Conservation (phyloP, 305 asterid species). For the Fraxinus dipetala region DNA sequence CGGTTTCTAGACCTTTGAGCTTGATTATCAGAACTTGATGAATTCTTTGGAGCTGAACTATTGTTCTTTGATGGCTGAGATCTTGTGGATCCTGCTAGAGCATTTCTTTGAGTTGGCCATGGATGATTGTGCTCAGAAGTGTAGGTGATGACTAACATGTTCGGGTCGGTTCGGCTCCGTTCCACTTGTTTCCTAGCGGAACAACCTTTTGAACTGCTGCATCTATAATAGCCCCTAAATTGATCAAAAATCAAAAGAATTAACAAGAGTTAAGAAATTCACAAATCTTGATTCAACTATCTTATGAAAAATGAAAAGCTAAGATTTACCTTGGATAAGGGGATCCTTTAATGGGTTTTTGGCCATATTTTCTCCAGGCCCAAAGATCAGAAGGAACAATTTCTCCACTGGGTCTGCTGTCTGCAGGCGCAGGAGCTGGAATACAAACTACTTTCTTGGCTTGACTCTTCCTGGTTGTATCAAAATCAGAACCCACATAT, state of each 20-base stretch:
- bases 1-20: slow-evolving; percentile 5
- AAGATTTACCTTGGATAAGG: background rate
- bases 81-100: slow-evolving; percentile 57
- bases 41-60: slow-evolving; percentile 1
- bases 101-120: slow-evolving; percentile 63
- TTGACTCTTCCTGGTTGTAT: slow-evolving; percentile 62
- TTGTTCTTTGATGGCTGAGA: slow-evolving; percentile 31
- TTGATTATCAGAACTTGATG: slow-evolving; percentile 6
- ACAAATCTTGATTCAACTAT: background rate
- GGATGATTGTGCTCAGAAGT: slow-evolving; percentile 68
- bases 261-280: background rate
- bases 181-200: slow-evolving; percentile 69
- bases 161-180: slow-evolving; percentile 64
- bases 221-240: slow-evolving; percentile 60
- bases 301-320: background rate
- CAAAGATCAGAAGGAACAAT: slow-evolving; percentile 75
- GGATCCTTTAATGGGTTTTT: background rate
- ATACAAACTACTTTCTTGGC: slow-evolving; percentile 79
- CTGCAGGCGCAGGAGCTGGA: slow-evolving; percentile 81
- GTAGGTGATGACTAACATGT: slow-evolving; percentile 60
- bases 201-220: slow-evolving; percentile 72
- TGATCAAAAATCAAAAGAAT: background rate
- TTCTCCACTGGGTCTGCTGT: slow-evolving; percentile 70
- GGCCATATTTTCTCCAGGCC: slow-evolving; percentile 71
- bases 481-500: background rate